Conservation (phyloP, 768 basidiomycete species). For the Myochromella boudieri region DNA sequence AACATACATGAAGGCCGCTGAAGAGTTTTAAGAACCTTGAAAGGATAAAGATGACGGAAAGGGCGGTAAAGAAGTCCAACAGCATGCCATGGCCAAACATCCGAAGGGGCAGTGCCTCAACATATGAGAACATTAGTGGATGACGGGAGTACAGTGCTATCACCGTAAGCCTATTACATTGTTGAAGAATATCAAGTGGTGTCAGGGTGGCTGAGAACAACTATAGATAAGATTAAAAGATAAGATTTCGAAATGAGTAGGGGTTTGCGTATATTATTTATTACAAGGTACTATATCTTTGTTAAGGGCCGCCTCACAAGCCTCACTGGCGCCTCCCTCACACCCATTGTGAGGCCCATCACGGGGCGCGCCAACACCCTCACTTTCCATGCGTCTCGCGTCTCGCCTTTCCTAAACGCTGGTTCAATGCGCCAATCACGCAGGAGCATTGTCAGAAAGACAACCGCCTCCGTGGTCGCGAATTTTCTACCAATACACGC, state of each 20-base stretch:
- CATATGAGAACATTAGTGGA: too few relatives aligned
- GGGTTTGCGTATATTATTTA: too few relatives aligned
- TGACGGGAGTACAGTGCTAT: too few relatives aligned
- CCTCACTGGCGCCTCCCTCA: conserved; percentile 29
- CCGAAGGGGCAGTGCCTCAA: too few relatives aligned
- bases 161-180: too few relatives aligned
- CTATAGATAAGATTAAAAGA: too few relatives aligned
- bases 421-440: conserved; percentile 54
- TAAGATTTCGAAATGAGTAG: too few relatives aligned
- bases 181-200: too few relatives aligned
- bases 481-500: conserved; percentile 58
- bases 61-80: neutral
- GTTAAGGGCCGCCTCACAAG: too few relatives aligned
- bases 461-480: conserved; percentile 48
- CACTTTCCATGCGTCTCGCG: conserved; percentile 33
- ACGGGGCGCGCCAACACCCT: conserved; percentile 33
- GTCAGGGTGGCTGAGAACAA: too few relatives aligned
- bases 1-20: conserved; percentile 4
- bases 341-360: conserved; percentile 33
- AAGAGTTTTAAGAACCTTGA: conserved; percentile 1
- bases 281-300: too few relatives aligned
- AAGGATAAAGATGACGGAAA: neutral
- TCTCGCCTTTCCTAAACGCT: conserved; percentile 35
- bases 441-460: conserved; percentile 49
- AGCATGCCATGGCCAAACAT: too few relatives aligned